Evolutionary conservation across 1,139 yeast genomes (phyloP).

Genomic region (Saccharomyces hybrid): DNA sequence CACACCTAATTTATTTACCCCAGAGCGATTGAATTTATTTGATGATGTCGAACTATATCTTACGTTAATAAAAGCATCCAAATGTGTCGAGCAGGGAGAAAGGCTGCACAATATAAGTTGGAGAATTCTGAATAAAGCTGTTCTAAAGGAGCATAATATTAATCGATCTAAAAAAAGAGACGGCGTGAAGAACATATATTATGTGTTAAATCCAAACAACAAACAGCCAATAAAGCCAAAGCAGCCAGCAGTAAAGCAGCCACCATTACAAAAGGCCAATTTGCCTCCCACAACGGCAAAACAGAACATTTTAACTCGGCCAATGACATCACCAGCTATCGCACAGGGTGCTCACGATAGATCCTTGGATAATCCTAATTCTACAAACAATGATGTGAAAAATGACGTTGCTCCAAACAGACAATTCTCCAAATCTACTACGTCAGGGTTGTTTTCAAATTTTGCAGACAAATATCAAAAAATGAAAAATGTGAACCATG

Average conservation of each 20-base stretch:
- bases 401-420: background rate
- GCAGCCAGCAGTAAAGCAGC: background rate
- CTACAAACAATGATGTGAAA: slow-evolving; percentile 1
- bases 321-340: slow-evolving; percentile 3
- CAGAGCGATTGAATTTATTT: slow-evolving; percentile 27
- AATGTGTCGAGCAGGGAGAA: slow-evolving; percentile 28
- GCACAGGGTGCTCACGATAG: slow-evolving; percentile 2
- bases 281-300: background rate
- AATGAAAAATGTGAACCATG: background rate
- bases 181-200: slow-evolving; percentile 30
- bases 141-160: slow-evolving; percentile 24
- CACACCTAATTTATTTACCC: slow-evolving; percentile 29
- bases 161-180: slow-evolving; percentile 29
- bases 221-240: background rate
- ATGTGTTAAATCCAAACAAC: slow-evolving; percentile 22
- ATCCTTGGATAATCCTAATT: background rate
- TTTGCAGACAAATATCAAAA: slow-evolving; percentile 1
- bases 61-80: slow-evolving; percentile 22
- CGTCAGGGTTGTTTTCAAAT: slow-evolving; percentile 37
- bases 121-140: slow-evolving; percentile 30
- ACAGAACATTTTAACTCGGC: background rate
- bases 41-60: slow-evolving; percentile 28
- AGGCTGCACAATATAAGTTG: slow-evolving; percentile 30
- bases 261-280: background rate
- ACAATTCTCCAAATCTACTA: slow-evolving; percentile 55